Base-by-base conservation (phyloP, 176 grass and related monocot species). In the Eragrostis nindensis region DNA sequence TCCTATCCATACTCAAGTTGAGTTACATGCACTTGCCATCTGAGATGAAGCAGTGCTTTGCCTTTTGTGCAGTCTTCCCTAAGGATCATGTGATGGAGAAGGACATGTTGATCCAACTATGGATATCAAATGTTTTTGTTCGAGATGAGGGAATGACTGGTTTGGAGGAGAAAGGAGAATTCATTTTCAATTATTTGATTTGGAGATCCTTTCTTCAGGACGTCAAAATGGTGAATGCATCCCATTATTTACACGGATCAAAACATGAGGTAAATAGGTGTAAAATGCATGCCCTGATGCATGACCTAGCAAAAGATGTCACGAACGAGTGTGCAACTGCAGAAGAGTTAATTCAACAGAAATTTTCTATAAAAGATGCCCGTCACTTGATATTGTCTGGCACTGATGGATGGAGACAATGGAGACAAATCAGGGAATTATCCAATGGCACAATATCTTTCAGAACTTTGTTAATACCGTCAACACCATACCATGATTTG, bases 21-120 rank as follows among this genome's bases (percentile, higher is more conserved):
- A 85, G 83, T 55, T 85, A 85, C 24, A 9, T 1, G 7, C 19
- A 69, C 64, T 61, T 84, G 14, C 8, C 61, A 68, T 0, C 41
- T 9, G 66, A 89, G 41, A 72, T 74, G 52, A 89, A 73, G 30
- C 75, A 69, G 27, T 70, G 82, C 17, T 85, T 85, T 55, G n/a
- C 44, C 8, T 66, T 46, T 18, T 81, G 68, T 29, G 47, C 83
- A 3, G 19, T 80, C 21, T 89, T 82, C 16, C 40, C 52, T 1
- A 70, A 65, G 47, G 71, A 71, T 18, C n/a, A 41, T 68, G 22
- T n/a, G 25, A 74, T 70, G 64, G 49, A 82, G 4, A 79, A 52
- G 67, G 67, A 79, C 1, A 79, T 0, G 16, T 73, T 72, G 57
- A 55, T 79, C 32, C 57, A 85, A 3, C 55, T 79, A 15, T 85